phyloP scores from a whole-genome alignment of 495 filamentous ascomycete genomes.

The Schizothecium vesticola region DNA sequence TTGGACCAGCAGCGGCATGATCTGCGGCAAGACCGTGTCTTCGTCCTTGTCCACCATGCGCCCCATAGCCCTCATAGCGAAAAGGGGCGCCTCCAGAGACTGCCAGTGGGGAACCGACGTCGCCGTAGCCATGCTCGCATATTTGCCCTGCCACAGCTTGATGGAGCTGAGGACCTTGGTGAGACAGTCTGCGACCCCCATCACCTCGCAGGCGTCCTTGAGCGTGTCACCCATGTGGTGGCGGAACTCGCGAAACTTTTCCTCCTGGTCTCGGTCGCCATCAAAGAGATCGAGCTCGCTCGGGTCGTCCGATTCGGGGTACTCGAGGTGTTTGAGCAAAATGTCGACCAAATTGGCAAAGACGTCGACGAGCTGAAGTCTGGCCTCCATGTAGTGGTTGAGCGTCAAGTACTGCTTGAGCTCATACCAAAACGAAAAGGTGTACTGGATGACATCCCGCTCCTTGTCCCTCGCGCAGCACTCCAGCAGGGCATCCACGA shows the following conservation, averaged over 20 bases:
- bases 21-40: slow-evolving; percentile 73
- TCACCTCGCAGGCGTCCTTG: slow-evolving; percentile 95
- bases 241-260: slow-evolving; percentile 94
- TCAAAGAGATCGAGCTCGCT: slow-evolving; percentile 84
- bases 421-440: slow-evolving; percentile 98
- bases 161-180: slow-evolving; percentile 79
- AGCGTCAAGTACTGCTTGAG: slow-evolving; percentile 92
- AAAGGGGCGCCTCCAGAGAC: slow-evolving; percentile 88
- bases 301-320: slow-evolving; percentile 66
- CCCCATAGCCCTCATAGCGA: slow-evolving; percentile 93
- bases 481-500: slow-evolving; percentile 88
- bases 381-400: slow-evolving; percentile 79
- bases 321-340: slow-evolving; percentile 88
- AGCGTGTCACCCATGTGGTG: slow-evolving; percentile 97
- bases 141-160: slow-evolving; percentile 77
- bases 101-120: slow-evolving; percentile 95
- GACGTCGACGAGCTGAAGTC: slow-evolving; percentile 66
- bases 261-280: slow-evolving; percentile 90
- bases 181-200: slow-evolving; percentile 85
- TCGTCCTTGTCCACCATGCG: slow-evolving; percentile 92
- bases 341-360: slow-evolving; percentile 87
- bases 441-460: slow-evolving; percentile 80
- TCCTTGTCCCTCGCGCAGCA: slow-evolving; percentile 83
- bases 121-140: slow-evolving; percentile 65
- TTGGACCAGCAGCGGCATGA: slow-evolving; percentile 87